These are phyloP conservation scores for Phytophthora sojae DNA, from an alignment of 352 stramenopile genomes.

Conservation along the genomic window DNA sequence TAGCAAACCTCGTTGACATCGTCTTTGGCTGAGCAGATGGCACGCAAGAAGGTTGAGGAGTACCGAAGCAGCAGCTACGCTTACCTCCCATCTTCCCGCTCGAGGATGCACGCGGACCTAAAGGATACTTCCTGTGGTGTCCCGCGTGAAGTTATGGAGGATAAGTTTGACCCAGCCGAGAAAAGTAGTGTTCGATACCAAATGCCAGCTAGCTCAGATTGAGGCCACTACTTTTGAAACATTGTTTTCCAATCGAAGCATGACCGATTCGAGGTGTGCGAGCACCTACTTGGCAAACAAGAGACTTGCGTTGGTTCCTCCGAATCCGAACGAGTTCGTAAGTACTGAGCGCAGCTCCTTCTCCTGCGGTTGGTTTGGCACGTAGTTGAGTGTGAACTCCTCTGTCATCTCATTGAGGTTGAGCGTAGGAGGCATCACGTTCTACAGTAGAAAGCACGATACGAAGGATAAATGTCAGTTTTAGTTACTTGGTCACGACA, in stretches of 20 bases:
- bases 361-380: slow-evolving; percentile 70
- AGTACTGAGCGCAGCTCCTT: slow-evolving; percentile 84
- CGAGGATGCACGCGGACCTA: slow-evolving; percentile 24
- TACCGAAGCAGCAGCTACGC: slow-evolving; percentile 53
- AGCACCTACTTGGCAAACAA: slow-evolving; percentile 73
- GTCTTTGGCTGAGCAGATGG: slow-evolving; percentile 32
- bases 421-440: slow-evolving; percentile 93
- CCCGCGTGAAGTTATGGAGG: slow-evolving; percentile 6
- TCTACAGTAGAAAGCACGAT: slow-evolving; percentile 41
- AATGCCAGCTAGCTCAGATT: slow-evolving; percentile 37
- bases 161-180: slow-evolving; percentile 30
- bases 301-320: slow-evolving; percentile 94
- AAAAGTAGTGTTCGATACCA: slow-evolving; percentile 42
- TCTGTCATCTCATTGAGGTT: slow-evolving; percentile 90
- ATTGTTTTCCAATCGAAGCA: background rate
- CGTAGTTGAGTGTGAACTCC: slow-evolving; percentile 90
- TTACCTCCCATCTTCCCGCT: slow-evolving; percentile 30
- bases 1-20: slow-evolving; percentile 2
- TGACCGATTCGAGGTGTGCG: background rate
- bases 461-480: slow-evolving; percentile 5
- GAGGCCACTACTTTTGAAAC: background rate
- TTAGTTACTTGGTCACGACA: background rate
- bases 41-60: slow-evolving; percentile 67
- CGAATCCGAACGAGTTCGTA: slow-evolving; percentile 98
- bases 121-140: slow-evolving; percentile 6